phyloP scores from a whole-genome alignment of 441 rosid genomes.

The Viola pubescens region DNA sequence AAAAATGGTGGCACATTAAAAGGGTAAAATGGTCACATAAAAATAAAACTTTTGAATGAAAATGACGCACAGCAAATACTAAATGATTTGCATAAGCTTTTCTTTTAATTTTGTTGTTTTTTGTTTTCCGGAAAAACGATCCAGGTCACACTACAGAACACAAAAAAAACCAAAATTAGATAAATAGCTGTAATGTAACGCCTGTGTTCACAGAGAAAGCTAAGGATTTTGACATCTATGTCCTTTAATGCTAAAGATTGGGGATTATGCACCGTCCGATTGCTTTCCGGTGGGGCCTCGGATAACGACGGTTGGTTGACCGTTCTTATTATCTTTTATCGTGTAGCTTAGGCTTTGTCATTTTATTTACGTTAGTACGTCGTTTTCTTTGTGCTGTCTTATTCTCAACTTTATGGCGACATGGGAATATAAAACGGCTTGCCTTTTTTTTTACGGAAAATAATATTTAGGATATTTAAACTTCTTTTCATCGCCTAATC shows the following conservation, averaged over 20 bases:
- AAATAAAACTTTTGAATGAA: background rate
- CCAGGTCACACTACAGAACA: constrained; percentile 5
- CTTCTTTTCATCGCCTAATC: too few species aligned
- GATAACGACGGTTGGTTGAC: constrained; percentile 19
- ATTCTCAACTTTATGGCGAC: constrained; percentile 20
- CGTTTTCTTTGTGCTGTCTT: constrained; percentile 24
- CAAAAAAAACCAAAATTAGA: constrained; percentile 17
- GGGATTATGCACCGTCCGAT: constrained; percentile 17
- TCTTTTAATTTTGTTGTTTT: background rate
- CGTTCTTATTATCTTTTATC: background rate
- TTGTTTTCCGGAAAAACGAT: constrained; percentile 9
- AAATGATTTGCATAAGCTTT: too few species aligned
- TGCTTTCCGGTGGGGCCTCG: constrained; percentile 9
- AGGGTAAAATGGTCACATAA: background rate
- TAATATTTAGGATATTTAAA: background rate
- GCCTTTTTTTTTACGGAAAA: background rate
- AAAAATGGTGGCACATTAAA: too few species aligned
- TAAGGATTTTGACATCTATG: background rate
- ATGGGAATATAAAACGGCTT: constrained; percentile 13
- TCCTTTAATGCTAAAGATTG: background rate
- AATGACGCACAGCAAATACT: background rate
- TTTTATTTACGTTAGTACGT: constrained; percentile 20
- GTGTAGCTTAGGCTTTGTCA: constrained; percentile 13
- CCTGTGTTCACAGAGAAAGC: background rate
- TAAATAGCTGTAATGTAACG: constrained; percentile 5